Base-by-base conservation (phyloP, 176 grass and related monocot species). In the Luzula sylvatica region DNA sequence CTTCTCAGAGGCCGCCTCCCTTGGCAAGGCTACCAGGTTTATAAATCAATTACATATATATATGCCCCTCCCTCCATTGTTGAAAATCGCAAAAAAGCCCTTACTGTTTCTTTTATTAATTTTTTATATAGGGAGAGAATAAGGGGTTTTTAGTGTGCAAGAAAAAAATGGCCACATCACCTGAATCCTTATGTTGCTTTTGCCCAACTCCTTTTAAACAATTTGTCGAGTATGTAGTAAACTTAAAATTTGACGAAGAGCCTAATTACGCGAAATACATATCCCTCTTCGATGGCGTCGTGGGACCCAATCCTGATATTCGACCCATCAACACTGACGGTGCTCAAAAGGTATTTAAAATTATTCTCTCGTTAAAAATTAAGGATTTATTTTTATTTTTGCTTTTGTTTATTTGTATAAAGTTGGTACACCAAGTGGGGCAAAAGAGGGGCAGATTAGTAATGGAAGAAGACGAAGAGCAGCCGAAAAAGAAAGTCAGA, bases 11-110 rank as follows among this genome's bases (percentile, higher is more conserved):
- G 93, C 11, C 82, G 78, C 65, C 65, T 99, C 50, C 93, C 93
- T 70, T 99, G 93, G 93, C 93, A 99, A 92, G 93, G 93, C 20
- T 99, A 87, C 72, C 86, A 92, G 86, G 93, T 99, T 80, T 71
- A 41, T 2, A 61, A 21, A 12, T 15, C n/a, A 52, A 38, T 53
- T 50, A 54, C 30, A 7, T 9, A 9, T 35, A 35, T 35, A 7
- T 35, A 35, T 35, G 9, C 7, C 30, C 30, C 30, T 7, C 30
- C 30, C 9, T 7, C 30, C 30, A n/a, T 35, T 35, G 5, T 35
- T 4, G 30, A 35, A 35, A 7, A 35, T 35, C 9, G 20, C 13
- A 35, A 49, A 15, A 55, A 40, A 15, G 59, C 20, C 15, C 52
- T 22, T 47, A n/a, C 46, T 23, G 9, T 47, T 38, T 53, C 2